A percentile compares a stretch with the other conserved stretches of the same genome.
Conservation (phyloP, 352 stramenopile species). For the Pythium biforme region DNA sequence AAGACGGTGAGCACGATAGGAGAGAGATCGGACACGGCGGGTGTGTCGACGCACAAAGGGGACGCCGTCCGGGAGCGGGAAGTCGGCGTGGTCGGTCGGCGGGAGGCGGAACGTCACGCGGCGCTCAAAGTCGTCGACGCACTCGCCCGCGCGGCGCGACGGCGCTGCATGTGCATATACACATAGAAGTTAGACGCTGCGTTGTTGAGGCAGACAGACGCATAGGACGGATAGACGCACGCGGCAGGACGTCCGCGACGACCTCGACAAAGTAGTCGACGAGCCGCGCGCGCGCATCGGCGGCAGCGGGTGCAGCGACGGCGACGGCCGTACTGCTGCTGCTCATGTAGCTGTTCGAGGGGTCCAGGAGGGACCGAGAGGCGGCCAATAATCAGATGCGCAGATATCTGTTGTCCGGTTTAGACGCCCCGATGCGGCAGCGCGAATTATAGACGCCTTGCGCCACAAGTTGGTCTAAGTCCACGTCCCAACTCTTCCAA, state of each 20-base stretch:
- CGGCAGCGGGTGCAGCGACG: neutral
- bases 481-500: no score
- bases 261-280: conserved; percentile 82
- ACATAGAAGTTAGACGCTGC: no score
- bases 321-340: no score
- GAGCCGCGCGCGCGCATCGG: conserved; percentile 33
- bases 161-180: conserved; percentile 1
- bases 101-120: conserved; percentile 47
- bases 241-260: conserved; percentile 36
- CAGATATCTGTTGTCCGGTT: no score
- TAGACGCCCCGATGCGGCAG: neutral
- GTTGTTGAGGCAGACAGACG: no score
- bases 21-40: neutral
- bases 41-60: conserved; percentile 45
- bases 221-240: conserved; percentile 13
- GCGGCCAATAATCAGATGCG: neutral
- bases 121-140: conserved; percentile 41
- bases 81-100: conserved; percentile 48
- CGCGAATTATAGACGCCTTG: no score
- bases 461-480: no score
- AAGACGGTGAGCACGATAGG: neutral
- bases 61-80: conserved; percentile 64
- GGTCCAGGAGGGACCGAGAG: no score
- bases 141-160: conserved; percentile 16
- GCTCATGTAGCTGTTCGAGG: neutral